phyloP scores from a whole-genome alignment of 2,329 filamentous ascomycete species.

The Teratosphaeria gauchensis region DNA sequence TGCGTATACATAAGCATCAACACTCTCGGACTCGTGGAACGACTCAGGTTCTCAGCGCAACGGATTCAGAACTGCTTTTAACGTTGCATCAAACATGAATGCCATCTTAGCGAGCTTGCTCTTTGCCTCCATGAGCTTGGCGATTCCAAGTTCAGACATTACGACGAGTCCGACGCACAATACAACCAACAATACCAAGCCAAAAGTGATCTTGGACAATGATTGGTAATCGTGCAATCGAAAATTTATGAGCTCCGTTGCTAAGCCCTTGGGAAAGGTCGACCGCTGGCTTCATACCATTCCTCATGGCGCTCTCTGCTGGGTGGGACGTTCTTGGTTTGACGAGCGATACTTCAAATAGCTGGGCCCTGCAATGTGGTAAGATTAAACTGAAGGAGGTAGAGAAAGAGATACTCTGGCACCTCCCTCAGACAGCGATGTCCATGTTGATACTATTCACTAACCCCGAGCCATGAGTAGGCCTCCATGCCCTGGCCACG shows the following conservation, averaged over 20 bases:
- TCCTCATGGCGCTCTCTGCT: slow-evolving; percentile 36
- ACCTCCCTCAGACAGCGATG: too few species aligned
- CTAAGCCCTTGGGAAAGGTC: slow-evolving; percentile 36
- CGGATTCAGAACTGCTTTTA: background rate
- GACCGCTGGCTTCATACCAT: slow-evolving; percentile 40
- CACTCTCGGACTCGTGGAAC: too few species aligned
- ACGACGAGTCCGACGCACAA: background rate
- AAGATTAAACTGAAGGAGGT: too few species aligned
- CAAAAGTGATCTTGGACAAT: background rate
- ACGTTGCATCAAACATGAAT: background rate
- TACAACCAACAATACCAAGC: background rate
- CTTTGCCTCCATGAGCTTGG: background rate
- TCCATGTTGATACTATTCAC: too few species aligned
- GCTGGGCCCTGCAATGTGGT: slow-evolving; percentile 36
- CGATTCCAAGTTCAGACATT: background rate
- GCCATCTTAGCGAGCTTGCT: background rate
- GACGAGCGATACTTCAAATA: slow-evolving; percentile 34
- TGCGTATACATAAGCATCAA: too few species aligned
- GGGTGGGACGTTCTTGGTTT: slow-evolving; percentile 37
- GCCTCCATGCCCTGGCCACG: slow-evolving; percentile 38
- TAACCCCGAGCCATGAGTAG: too few species aligned
- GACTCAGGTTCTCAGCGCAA: background rate
- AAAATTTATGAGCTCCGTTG: background rate
- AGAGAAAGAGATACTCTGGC: too few species aligned
- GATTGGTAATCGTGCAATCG: background rate